Evolutionary conservation across 495 filamentous ascomycete genomes (phyloP).

Genomic region (Cairneyella variabilis): DNA sequence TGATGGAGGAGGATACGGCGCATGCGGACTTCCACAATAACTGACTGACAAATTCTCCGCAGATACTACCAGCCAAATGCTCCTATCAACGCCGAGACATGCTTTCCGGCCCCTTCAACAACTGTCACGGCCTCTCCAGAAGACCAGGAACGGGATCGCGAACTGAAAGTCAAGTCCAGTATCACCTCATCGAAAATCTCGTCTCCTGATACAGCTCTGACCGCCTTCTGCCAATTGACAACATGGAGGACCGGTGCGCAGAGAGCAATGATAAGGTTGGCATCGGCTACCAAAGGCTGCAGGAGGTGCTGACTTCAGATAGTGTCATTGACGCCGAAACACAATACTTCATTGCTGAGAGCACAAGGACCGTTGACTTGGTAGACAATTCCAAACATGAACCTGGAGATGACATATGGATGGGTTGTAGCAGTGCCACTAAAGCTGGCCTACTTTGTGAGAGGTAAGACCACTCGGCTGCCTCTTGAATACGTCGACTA

Average conservation of each 20-base stretch:
- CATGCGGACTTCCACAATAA: background rate
- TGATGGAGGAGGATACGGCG: background rate
- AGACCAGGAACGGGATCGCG: constrained; percentile 26
- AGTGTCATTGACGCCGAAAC: constrained; percentile 35
- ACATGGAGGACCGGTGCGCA: constrained; percentile 40
- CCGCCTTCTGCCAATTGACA: constrained; percentile 59
- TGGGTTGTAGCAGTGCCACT: constrained; percentile 37
- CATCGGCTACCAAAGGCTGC: no score
- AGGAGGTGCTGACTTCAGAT: background rate
- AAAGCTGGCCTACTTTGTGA: constrained; percentile 46
- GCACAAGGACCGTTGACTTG: constrained; percentile 39
- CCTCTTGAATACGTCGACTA: background rate
- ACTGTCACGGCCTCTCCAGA: background rate
- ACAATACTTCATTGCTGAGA: constrained; percentile 55
- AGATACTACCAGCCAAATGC: constrained; percentile 27
- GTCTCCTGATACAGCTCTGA: constrained; percentile 56
- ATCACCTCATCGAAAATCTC: constrained; percentile 45
- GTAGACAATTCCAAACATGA: constrained; percentile 29
- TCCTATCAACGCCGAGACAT: constrained; percentile 9
- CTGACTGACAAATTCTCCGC: background rate
- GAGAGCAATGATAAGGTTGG: constrained; percentile 41
- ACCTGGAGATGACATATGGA: constrained; percentile 39
- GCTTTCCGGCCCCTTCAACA: constrained; percentile 1
- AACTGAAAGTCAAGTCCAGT: constrained; percentile 40
- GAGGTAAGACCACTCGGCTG: constrained; percentile 14